phyloP scores from a whole-genome alignment of 257 asterid genomes.

The Solanum bukasovii region DNA sequence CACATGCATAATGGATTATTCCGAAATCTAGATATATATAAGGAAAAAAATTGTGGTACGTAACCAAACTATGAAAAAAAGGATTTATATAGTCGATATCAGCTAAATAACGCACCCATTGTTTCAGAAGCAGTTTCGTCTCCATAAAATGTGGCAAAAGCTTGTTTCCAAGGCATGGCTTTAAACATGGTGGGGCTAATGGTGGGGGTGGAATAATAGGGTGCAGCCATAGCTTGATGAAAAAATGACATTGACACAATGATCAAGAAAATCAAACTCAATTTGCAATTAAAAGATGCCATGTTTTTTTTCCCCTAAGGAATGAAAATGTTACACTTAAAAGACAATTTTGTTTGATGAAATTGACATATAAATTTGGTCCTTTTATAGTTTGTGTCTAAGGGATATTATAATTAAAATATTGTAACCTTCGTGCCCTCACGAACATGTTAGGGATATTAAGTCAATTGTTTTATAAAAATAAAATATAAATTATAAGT shows the following conservation, averaged over 20 bases:
- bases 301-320: conserved; percentile 1
- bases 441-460: conserved; percentile 7
- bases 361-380: conserved; percentile 11
- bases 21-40: not conserved
- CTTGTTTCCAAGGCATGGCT: conserved; percentile 35
- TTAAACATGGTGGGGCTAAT: conserved; percentile 9
- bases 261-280: conserved; percentile 19
- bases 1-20: not conserved
- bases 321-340: not conserved
- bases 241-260: conserved; percentile 8
- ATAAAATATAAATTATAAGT: not conserved
- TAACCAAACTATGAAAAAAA: not conserved
- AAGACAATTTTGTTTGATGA: not conserved
- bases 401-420: not conserved
- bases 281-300: conserved; percentile 25
- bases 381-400: conserved; percentile 22
- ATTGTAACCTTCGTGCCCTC: conserved; percentile 21
- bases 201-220: conserved; percentile 8
- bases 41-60: not conserved
- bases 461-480: conserved; percentile 8
- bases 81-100: not conserved
- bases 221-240: conserved; percentile 15
- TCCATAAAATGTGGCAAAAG: conserved; percentile 66
- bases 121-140: conserved; percentile 56
- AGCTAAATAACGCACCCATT: conserved; percentile 20